These are phyloP conservation scores for Rhizopogon vulgaris DNA, from an alignment of 768 basidiomycete genomes.

Conservation along the genomic window DNA sequence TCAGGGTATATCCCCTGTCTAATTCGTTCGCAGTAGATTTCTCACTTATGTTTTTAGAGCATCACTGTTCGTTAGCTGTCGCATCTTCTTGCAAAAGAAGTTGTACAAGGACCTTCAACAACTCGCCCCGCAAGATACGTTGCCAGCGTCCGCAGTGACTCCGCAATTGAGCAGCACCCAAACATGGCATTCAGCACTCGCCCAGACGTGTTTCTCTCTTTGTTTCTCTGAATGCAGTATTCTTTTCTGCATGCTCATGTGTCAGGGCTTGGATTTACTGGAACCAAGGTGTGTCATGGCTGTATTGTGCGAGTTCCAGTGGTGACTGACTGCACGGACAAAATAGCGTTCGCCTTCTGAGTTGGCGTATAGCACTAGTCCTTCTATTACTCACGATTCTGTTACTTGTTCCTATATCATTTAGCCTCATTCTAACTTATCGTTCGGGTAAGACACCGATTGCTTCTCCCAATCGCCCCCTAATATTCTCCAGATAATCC, in stretches of 20 bases:
- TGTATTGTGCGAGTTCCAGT: neutral
- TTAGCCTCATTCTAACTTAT: constrained; percentile 52
- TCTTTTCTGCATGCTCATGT: constrained; percentile 65
- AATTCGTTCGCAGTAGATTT: neutral
- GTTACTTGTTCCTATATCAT: constrained; percentile 58
- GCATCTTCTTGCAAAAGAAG: constrained; percentile 49
- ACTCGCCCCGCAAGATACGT: constrained; percentile 29
- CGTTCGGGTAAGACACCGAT: constrained; percentile 22
- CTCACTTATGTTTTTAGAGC: constrained; percentile 26
- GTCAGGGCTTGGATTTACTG: constrained; percentile 57
- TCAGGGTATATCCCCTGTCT: constrained; percentile 12
- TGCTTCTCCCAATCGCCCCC: neutral
- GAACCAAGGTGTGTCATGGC: constrained; percentile 41
- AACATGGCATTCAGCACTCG: constrained; percentile 47
- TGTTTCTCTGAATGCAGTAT: constrained; percentile 73
- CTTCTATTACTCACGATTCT: constrained; percentile 57
- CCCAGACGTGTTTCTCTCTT: constrained; percentile 56
- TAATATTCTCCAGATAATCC: neutral
- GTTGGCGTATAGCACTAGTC: constrained; percentile 64
- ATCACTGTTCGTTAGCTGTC: constrained; percentile 50
- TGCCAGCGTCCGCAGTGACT: constrained; percentile 19
- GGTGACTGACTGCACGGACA: neutral
- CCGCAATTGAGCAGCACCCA: constrained; percentile 14
- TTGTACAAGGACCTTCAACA: constrained; percentile 56
- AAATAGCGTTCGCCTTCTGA: constrained; percentile 51